Evolutionary conservation across 495 filamentous ascomycete species (phyloP), one percentile per base, ranked within the genome.

Genomic region (Elasticomyces elasticus): DNA sequence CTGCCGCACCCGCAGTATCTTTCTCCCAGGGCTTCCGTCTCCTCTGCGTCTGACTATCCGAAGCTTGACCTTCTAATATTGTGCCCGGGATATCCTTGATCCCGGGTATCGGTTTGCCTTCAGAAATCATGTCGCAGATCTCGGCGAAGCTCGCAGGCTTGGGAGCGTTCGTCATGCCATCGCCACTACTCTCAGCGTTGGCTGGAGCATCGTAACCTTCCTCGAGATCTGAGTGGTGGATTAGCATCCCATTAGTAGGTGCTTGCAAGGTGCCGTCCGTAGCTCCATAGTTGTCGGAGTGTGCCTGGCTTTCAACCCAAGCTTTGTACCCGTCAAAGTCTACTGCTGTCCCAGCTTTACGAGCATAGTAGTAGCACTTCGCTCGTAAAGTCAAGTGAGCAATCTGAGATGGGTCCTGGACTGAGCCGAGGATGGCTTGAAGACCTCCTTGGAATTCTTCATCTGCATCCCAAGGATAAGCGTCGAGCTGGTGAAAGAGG

Each of bases 51-150:
- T 66, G 74, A 12, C 76, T 66, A 35, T 71, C 65, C n/a, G 80
- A 74, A 19, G 74, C 79, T 58, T 84, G 76, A 1, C 82, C 83
- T 23, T 78, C 70, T 26, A 92, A 76, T 6, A 96, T 76, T 0
- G 82, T 92, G 57, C 87, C 77, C 13, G 94, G 89, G 58, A 98
- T 92, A 56, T 96, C 76, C 58, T 82, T 82, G 62, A 98, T 94
- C 1, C 92, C 92, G 0, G 89, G 86, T 47, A 98, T 85, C 3
- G 84, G 82, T 65, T 89, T 79, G 40, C 89, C 89, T 19, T 77
- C 84, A 3, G 84, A 85, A 58, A 98, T 87, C 27, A 96, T 80
- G 40, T 87, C 89, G 31, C 95, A 82, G 47, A 98, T 89, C 54
- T 91, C 82, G 25, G 86, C 81, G 63, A 98, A 97, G 1, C 84